Evolutionary conservation across 2,329 filamentous ascomycete genomes (phyloP).

Genomic region (Fusarium succisae): DNA sequence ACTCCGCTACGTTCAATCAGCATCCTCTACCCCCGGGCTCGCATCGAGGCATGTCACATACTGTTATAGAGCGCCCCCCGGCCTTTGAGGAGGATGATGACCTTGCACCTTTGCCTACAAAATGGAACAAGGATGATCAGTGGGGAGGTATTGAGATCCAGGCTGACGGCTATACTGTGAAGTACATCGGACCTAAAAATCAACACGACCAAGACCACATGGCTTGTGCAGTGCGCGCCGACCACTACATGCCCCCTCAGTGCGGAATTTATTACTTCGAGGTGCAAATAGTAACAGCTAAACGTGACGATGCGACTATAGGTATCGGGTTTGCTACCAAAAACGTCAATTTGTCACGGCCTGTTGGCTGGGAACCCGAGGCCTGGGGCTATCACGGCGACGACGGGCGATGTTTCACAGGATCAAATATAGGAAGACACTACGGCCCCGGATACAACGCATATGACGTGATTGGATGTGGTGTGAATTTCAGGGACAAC

Average conservation of each 20-base stretch:
- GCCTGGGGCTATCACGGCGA: constrained; percentile 77
- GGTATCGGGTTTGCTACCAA: constrained; percentile 70
- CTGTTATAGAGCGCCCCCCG: constrained; percentile 81
- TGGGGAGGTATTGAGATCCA: constrained; percentile 77
- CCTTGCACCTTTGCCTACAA: constrained; percentile 76
- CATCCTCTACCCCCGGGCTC: constrained; percentile 54
- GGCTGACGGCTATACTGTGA: constrained; percentile 77
- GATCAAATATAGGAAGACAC: constrained; percentile 63
- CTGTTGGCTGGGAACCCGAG: constrained; percentile 73
- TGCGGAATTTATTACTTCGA: constrained; percentile 98
- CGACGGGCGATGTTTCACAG: constrained; percentile 69
- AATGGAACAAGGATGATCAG: constrained; percentile 85
- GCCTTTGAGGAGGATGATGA: constrained; percentile 65
- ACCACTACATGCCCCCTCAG: constrained; percentile 86
- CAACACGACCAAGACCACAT: constrained; percentile 71
- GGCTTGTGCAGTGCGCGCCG: constrained; percentile 81
- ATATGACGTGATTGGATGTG: constrained; percentile 70
- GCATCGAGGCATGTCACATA: constrained; percentile 83
- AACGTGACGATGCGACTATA: constrained; percentile 67
- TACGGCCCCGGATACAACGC: constrained; percentile 67
- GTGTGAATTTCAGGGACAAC: constrained; percentile 71
- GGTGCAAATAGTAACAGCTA: constrained; percentile 62
- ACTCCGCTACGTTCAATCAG: constrained; percentile 60
- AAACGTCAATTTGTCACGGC: constrained; percentile 61
- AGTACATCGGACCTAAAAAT: constrained; percentile 60